Base-by-base conservation (phyloP, 495 filamentous ascomycete genomes). In the Aspergillus hancockii region DNA sequence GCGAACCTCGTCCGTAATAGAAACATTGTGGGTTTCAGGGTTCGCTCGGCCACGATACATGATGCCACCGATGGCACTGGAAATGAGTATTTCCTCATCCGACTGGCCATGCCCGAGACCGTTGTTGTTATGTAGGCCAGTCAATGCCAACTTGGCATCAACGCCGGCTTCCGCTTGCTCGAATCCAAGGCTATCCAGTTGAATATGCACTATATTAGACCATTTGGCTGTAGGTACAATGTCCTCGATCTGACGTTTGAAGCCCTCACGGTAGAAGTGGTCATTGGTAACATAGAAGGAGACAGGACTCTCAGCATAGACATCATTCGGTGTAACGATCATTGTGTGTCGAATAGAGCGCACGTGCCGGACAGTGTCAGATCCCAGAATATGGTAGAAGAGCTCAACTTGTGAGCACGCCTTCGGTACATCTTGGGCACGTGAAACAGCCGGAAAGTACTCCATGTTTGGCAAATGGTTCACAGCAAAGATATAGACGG, bases 211-310 rank as follows among this genome's bases (percentile, higher is more conserved):
- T 36, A 76, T 63, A 34, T 71, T 67, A 0, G 73, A 64, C 72
- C 73, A 75, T 64, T 71, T 59, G 62, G 78, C 77, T 60, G 74
- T 47, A 6, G 69, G 66, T 18, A 70, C 57, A 9, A 66, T 14
- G 49, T 79, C 73, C 49, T 81, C 78, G 0, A 85, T 0, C 0
- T 67, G 9, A 1, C 84, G 78, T 69, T 78, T 67, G 5, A 68
- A 8, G 0, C 83, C 82, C 0, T 77, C 69, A 12, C 72, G 71
- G 63, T 86, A 78, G 62, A 67, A 74, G 60, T 88, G 84, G 63
- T 87, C 85, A 60, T 88, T 88, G 7, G 83, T 87, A 5, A 85
- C 78, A 62, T 82, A 83, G 66, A 87, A 74, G 0, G 79, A 79
- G 46, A 58, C 63, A 13, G 79, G 75, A 31, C 71, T 78, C 13